Conservation (phyloP, 106 monocot species). For the Ottelia alismoides region DNA sequence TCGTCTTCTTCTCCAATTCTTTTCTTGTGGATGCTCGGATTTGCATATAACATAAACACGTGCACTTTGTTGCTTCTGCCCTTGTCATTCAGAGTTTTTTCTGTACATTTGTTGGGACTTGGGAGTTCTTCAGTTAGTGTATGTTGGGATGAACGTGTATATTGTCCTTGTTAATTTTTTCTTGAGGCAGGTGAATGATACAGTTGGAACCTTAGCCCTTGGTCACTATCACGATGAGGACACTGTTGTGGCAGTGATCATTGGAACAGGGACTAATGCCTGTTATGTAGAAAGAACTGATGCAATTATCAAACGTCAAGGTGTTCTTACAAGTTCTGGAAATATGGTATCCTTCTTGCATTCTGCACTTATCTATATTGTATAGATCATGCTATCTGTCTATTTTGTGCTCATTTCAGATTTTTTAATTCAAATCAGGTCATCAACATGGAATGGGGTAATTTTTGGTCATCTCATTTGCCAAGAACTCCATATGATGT, state of each 20-base stretch:
- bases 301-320: conserved; percentile 30
- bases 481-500: conserved; percentile 55
- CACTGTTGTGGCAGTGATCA: conserved; percentile 47
- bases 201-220: conserved; percentile 56
- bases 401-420: conserved; percentile 1
- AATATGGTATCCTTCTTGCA: conserved; percentile 32
- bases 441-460: conserved; percentile 67
- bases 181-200: conserved; percentile 82
- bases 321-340: conserved; percentile 16
- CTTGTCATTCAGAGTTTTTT: no score
- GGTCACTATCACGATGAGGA: conserved; percentile 60
- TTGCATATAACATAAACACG: no score
- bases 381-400: not conserved
- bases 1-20: no score
- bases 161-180: no score
- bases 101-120: no score
- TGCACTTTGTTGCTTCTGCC: no score
- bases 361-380: not conserved
- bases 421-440: conserved; percentile 65
- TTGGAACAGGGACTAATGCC: conserved; percentile 72
- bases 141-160: no score
- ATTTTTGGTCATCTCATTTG: conserved; percentile 40
- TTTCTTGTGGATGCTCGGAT: no score
- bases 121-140: no score
- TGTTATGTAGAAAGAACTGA: conserved; percentile 47